Base-by-base conservation (phyloP, 306 rosid species). In the Alnus glutinosa region DNA sequence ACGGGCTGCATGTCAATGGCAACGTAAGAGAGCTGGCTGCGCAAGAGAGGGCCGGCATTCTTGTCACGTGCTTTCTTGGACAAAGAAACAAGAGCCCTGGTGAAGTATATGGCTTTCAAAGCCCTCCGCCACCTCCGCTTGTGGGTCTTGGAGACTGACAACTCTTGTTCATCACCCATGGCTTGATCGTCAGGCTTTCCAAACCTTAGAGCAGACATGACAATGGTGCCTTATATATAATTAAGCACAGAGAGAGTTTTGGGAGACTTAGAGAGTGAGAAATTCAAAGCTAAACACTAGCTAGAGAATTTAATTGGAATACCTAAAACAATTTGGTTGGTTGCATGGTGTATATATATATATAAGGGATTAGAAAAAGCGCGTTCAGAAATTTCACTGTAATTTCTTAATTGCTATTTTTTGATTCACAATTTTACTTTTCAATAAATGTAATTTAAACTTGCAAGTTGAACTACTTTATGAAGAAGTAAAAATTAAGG, bases 51-150 rank as follows among this genome's bases (percentile, higher is more conserved):
- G 54, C 61, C 48, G 44, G 44, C 46, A 46, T 80, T 75, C 47
- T 15, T 62, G 12, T 3, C 50, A 6, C 7, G 30, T 37, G 42
- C 70, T 54, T 74, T 80, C 39, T 14, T 73, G 15, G 83, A 52
- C 28, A 64, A 48, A 51, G 79, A 80, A 55, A 30, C 44, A 37
- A 80, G 84, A 47, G 10, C 14, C 55, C 48, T 75, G 10, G 80
- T 74, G 71, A 75, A 80, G 66, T 19, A 46, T 72, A 80, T 80
- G 63, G 64, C 84, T 4, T 76, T 71, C 10, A 68, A 57, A 59
- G 76, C 80, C 80, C 46, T 5, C 63, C 71, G 58, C 84, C 84
- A 80, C 30, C 84, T 36, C 5, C 80, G 58, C 68, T 13, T 75
- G 80, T 75, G 61, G 50, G n/a, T 47, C 36, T 67, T 67, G 3